Evolutionary conservation across 1,139 yeast genomes (phyloP).

Genomic region (Candida freyschussii): DNA sequence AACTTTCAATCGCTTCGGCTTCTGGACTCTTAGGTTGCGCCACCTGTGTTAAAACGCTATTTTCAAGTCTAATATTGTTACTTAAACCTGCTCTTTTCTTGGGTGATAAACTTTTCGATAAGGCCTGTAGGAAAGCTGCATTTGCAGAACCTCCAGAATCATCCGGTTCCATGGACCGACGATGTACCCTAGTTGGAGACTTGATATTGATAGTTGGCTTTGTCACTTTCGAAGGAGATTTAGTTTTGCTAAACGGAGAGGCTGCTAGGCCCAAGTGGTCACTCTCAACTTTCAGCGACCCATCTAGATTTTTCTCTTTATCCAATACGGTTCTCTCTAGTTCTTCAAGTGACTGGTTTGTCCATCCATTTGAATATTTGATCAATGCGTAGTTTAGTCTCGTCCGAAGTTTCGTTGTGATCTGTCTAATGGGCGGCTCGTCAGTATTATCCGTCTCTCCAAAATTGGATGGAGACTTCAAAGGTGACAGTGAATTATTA

Average conservation of each 20-base stretch:
- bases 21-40: conserved; percentile 28
- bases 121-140: conserved; percentile 33
- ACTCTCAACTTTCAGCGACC: conserved; percentile 7
- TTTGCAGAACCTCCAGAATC: conserved; percentile 32
- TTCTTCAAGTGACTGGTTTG: conserved; percentile 33
- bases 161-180: conserved; percentile 9
- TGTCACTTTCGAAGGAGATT: conserved; percentile 18
- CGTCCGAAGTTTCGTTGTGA: conserved; percentile 39
- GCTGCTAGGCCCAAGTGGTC: conserved; percentile 4
- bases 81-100: conserved; percentile 16
- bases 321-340: conserved; percentile 26
- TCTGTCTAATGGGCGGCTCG: conserved; percentile 34
- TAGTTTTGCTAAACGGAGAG: conserved; percentile 7
- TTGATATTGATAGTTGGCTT: conserved; percentile 11
- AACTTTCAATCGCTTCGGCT: conserved; percentile 42
- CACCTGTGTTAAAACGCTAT: neutral
- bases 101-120: conserved; percentile 29
- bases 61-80: conserved; percentile 3
- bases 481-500: conserved; percentile 25
- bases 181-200: conserved; percentile 10
- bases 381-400: conserved; percentile 43
- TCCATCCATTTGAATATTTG: conserved; percentile 40
- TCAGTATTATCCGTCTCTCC: conserved; percentile 26
- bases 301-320: conserved; percentile 14
- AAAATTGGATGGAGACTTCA: conserved; percentile 32